Percentiles rank a stretch among this genome's conserved stretches.
Conservation (phyloP, 2,329 filamentous ascomycete genomes). For the Fusarium camptoceras region DNA sequence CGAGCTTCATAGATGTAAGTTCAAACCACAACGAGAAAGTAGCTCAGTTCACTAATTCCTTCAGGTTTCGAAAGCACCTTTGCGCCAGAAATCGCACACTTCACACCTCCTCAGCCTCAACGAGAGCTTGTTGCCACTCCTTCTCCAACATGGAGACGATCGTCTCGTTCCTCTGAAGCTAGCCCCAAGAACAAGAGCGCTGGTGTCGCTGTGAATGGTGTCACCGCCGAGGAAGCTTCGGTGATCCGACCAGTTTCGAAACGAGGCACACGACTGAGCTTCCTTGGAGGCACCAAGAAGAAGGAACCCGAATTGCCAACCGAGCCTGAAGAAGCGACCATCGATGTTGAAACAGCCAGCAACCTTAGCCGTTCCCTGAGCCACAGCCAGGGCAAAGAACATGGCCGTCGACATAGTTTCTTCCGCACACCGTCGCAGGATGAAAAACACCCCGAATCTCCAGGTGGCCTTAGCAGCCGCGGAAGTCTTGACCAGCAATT, state of each 20-base stretch:
- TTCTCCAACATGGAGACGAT: conserved; percentile 62
- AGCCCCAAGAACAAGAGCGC: conserved; percentile 50
- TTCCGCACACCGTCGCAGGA: conserved; percentile 57
- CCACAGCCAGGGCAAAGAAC: conserved; percentile 46
- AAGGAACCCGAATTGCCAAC: conserved; percentile 53
- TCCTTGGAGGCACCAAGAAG: conserved; percentile 66
- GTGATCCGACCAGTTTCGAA: conserved; percentile 63
- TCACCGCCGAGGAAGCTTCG: conserved; percentile 62
- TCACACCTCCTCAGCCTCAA: conserved; percentile 63
- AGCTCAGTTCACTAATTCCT: conserved; percentile 30
- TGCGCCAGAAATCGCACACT: conserved; percentile 72
- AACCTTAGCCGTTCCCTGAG: conserved; percentile 48
- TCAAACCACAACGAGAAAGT: not conserved
- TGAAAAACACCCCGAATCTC: conserved; percentile 41
- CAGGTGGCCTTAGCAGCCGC: conserved; percentile 44
- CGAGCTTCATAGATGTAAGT: conserved; percentile 74
- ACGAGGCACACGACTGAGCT: conserved; percentile 66
- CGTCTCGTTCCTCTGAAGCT: conserved; percentile 58
- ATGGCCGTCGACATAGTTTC: conserved; percentile 56
- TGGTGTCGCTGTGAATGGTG: conserved; percentile 51
- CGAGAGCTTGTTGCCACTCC: conserved; percentile 57
- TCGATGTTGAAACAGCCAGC: conserved; percentile 50
- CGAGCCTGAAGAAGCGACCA: conserved; percentile 48
- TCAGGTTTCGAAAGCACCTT: conserved; percentile 72
- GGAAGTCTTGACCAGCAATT: conserved; percentile 49